Percentiles rank a stretch among this genome's conserved stretches.
Evolutionary conservation across 2,329 filamentous ascomycete genomes (phyloP).

Genomic region (Apiospora aurea): DNA sequence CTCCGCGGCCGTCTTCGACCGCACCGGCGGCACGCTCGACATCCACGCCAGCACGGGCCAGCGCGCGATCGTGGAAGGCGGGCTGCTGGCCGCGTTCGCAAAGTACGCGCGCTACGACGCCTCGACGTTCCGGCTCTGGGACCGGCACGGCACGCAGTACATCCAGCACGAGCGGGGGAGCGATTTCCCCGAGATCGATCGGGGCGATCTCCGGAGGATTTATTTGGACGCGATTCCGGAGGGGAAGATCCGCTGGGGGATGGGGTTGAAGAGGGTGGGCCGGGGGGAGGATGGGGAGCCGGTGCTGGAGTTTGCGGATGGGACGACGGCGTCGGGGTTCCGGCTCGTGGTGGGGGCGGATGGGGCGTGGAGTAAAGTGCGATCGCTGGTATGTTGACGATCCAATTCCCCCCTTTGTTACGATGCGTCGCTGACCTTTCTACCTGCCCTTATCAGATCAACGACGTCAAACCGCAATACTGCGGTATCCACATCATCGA

Average conservation of each 20-base stretch:
- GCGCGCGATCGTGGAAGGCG: constrained; percentile 56
- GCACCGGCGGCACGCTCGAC: constrained; percentile 56
- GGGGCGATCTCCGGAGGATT: constrained; percentile 51
- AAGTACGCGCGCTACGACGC: constrained; percentile 58
- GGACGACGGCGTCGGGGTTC: constrained; percentile 39
- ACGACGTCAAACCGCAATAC: background rate
- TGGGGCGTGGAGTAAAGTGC: constrained; percentile 47
- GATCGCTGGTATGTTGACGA: background rate
- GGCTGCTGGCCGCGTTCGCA: constrained; percentile 57
- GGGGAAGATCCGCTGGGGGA: constrained; percentile 54
- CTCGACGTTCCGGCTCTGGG: constrained; percentile 56
- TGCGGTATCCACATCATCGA: background rate
- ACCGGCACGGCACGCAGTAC: constrained; percentile 44
- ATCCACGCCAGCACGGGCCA: constrained; percentile 60
- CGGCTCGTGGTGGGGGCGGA: constrained; percentile 47
- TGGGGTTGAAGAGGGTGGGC: constrained; percentile 48
- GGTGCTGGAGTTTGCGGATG: constrained; percentile 49
- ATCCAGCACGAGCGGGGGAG: constrained; percentile 31
- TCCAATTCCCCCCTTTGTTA: background rate
- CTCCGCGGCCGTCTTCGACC: constrained; percentile 45
- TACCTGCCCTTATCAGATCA: too few relatives aligned
- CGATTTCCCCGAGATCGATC: constrained; percentile 58
- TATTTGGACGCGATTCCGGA: constrained; percentile 53
- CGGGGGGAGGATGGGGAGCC: constrained; percentile 34
- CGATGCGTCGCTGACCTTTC: too few relatives aligned